A percentile compares a stretch with the other conserved stretches of the same genome.
These are phyloP conservation scores for Dentipellis fragilis DNA, from an alignment of 768 basidiomycete species.

Conservation along the genomic window DNA sequence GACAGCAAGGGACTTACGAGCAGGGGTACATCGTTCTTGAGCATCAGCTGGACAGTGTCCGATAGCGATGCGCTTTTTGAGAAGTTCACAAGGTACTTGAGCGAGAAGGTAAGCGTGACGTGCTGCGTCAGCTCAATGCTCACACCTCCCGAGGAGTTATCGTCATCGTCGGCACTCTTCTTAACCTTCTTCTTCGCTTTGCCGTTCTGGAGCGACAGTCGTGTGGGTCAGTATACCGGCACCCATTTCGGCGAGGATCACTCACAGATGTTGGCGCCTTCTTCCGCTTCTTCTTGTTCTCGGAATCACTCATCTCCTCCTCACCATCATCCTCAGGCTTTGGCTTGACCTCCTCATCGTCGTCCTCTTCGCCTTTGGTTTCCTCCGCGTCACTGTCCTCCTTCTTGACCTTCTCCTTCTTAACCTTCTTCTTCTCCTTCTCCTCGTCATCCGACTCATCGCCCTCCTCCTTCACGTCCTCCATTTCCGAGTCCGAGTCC, in stretches of 20 bases:
- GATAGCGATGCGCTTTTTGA: slow-evolving; percentile 78
- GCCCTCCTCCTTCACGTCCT: slow-evolving; percentile 32
- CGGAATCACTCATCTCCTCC: slow-evolving; percentile 29
- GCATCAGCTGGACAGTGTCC: slow-evolving; percentile 67
- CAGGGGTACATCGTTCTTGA: slow-evolving; percentile 88
- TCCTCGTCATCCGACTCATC: slow-evolving; percentile 34
- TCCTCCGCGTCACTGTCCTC: slow-evolving; percentile 32
- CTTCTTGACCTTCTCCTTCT: slow-evolving; percentile 25
- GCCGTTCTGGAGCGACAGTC: slow-evolving; percentile 13
- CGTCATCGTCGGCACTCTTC: slow-evolving; percentile 39
- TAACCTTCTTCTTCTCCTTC: slow-evolving; percentile 36
- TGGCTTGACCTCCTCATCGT: slow-evolving; percentile 27
- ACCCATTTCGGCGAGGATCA: not conserved
- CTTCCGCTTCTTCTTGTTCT: slow-evolving; percentile 53
- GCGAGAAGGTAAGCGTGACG: slow-evolving; percentile 87
- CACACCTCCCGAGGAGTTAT: slow-evolving; percentile 43
- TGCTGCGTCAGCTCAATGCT: slow-evolving; percentile 82
- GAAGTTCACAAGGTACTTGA: slow-evolving; percentile 97
- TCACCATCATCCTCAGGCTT: slow-evolving; percentile 19
- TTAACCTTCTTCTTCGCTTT: slow-evolving; percentile 41
- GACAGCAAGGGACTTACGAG: slow-evolving; percentile 39
- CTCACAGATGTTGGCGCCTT: slow-evolving; percentile 42
- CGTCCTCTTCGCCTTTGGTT: slow-evolving; percentile 37
- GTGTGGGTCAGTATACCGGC: not conserved
- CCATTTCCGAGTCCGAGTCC: slow-evolving; percentile 15